phyloP scores from a whole-genome alignment of 345 rosid genomes.

The Leavenworthia alabamica region DNA sequence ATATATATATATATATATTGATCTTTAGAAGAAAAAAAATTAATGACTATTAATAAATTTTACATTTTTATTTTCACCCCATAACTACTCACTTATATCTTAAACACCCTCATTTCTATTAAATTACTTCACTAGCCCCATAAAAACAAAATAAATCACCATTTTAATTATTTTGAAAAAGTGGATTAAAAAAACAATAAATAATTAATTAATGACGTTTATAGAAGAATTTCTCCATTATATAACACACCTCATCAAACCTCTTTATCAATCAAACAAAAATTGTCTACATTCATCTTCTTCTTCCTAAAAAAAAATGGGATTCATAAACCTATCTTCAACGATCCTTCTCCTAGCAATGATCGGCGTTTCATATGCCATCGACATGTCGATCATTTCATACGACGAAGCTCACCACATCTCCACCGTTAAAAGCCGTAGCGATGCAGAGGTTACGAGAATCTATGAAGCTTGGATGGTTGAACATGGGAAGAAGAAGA shows the following conservation, averaged over 20 bases:
- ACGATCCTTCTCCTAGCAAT: slow-evolving; percentile 35
- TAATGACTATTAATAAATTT: not conserved
- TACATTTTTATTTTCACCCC: not conserved
- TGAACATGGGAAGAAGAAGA: slow-evolving; percentile 46
- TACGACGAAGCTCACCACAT: slow-evolving; percentile 50
- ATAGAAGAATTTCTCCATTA: not conserved
- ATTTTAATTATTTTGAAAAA: not conserved
- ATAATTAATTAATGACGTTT: not conserved
- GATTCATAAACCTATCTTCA: slow-evolving; percentile 22
- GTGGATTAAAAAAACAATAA: not conserved
- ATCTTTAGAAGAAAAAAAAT: not conserved
- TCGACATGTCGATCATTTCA: slow-evolving; percentile 71
- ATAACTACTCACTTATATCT: not conserved
- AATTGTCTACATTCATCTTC: slow-evolving; percentile 8
- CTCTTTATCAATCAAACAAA: slow-evolving; percentile 2
- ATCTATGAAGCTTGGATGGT: slow-evolving; percentile 55
- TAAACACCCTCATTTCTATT: not conserved
- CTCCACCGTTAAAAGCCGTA: slow-evolving; percentile 32
- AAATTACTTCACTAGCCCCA: not conserved
- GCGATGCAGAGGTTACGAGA: slow-evolving; percentile 61
- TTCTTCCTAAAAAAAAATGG: slow-evolving; percentile 37
- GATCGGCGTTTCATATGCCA: slow-evolving; percentile 49
- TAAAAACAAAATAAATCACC: not conserved
- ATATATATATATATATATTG: no score
- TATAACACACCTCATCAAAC: not conserved